Percentiles rank a stretch among this genome's conserved stretches.
These are phyloP conservation scores for Crotalaria pallida DNA, from an alignment of 306 rosid genomes.

Conservation along the genomic window DNA sequence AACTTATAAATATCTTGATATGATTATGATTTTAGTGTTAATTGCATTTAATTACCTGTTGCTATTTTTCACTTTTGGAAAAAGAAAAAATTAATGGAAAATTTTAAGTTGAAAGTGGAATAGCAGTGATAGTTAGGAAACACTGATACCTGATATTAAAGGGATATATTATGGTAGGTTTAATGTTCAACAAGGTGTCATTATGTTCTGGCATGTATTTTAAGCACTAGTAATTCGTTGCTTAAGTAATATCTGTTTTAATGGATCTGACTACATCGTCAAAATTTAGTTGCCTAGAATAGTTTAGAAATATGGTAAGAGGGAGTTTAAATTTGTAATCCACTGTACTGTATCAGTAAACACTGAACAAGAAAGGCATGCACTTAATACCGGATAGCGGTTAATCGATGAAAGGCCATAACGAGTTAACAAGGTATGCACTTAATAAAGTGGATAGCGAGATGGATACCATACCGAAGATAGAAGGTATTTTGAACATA, in stretches of 20 bases:
- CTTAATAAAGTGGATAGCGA: too few relatives aligned
- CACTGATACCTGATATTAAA: neutral
- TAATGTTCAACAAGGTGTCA: neutral
- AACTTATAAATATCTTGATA: neutral
- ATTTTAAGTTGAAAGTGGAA: neutral
- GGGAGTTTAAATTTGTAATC: neutral
- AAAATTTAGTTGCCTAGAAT: neutral
- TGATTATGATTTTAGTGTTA: neutral
- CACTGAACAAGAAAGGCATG: neutral
- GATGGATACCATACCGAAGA: too few relatives aligned
- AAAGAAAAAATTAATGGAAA: neutral
- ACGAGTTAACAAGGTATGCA: too few relatives aligned
- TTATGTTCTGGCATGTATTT: constrained; percentile 8
- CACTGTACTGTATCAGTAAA: neutral
- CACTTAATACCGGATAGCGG: too few relatives aligned
- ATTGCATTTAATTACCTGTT: neutral
- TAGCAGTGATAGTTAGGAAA: neutral
- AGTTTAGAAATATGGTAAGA: neutral
- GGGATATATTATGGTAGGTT: neutral
- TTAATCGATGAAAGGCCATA: too few relatives aligned
- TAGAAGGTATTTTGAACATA: too few relatives aligned
- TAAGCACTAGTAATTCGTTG: neutral
- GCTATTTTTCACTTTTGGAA: neutral
- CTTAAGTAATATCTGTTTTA: neutral
- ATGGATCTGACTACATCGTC: neutral